Evolutionary conservation across 805 yeast genomes (phyloP).

Genomic region (Zygotorulaspora sp.): DNA sequence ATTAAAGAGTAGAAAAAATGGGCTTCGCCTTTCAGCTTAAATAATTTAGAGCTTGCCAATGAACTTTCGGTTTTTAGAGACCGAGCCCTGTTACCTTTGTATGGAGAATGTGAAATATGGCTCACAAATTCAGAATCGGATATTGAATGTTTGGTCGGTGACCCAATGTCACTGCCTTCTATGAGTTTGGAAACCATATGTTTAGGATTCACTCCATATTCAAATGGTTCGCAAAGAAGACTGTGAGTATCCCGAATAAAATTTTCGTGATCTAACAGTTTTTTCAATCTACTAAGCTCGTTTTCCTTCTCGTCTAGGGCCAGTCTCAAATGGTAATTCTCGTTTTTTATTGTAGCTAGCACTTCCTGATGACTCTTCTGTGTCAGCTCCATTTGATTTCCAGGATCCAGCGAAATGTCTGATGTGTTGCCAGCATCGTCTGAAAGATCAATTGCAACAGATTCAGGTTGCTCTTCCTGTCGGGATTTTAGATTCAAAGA

Average conservation of each 20-base stretch:
- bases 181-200: background rate
- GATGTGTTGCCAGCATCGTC: too few species aligned
- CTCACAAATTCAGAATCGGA: slow-evolving; percentile 14
- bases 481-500: background rate
- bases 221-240: slow-evolving; percentile 1
- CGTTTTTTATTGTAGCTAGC: slow-evolving; percentile 18
- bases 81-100: slow-evolving; percentile 14
- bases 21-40: slow-evolving; percentile 16
- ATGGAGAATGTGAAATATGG: slow-evolving; percentile 24
- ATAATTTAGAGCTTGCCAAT: slow-evolving; percentile 20
- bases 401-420: too few species aligned
- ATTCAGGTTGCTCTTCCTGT: background rate
- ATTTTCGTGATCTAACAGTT: slow-evolving; percentile 5
- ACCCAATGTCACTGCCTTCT: background rate
- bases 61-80: slow-evolving; percentile 21
- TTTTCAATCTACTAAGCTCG: slow-evolving; percentile 15
- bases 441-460: too few species aligned
- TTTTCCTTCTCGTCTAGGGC: slow-evolving; percentile 23
- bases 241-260: slow-evolving; percentile 7
- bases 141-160: slow-evolving; percentile 2
- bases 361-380: slow-evolving; percentile 11
- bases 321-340: slow-evolving; percentile 24
- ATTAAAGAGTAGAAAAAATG: slow-evolving; percentile 18
- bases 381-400: too few species aligned
- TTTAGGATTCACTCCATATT: background rate